Evolutionary conservation across 768 basidiomycete genomes (phyloP), one percentile per base, ranked within the genome.

Genomic region (Boletus coccyginus): DNA sequence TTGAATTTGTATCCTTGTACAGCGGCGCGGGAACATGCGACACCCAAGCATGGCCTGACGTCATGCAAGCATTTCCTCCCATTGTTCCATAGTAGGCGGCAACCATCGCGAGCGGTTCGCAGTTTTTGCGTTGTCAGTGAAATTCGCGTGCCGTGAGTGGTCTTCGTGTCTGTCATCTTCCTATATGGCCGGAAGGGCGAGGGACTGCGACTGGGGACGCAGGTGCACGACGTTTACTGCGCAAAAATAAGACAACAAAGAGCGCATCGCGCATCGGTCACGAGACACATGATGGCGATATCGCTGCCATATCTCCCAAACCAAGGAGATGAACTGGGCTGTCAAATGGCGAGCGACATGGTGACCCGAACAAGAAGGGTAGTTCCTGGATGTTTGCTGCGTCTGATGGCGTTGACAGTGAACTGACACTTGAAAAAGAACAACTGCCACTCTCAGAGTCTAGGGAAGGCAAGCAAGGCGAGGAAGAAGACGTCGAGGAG

Each of bases 401-500:
- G n/a, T 50, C 52, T 11, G 53, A 44, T 19, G 50, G 52, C 3
- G 50, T 53, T 11, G 64, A 42, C 13, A 43, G 19, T 14, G 47
- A 46, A 19, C 42, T 31, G 39, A 19, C 3, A 40, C 39, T 55
- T 13, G 64, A 51, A 36, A 41, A 40, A 24, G 50, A 62, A 12
- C 14, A 47, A 8, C 33, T 51, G n/a, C 35, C 27, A 13, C 27
- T 44, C 24, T 49, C 57, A 5, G 31, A 40, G 16, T 55, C 55
- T 17, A 39, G 9, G 33, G 43, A 57, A 24, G 46, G 57, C 19
- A 52, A 31, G 31, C 24, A n/a, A 9, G 60, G 59, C 1, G 55
- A 54, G 5, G 38, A 14, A 21, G 55, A 36, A 12, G 59, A 56
- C 6, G 46, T 53, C 9, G 53, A 55, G 14, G 64, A 53, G 21